Evolutionary conservation across 331 rosid genomes (phyloP), one percentile per base, ranked within the genome.

Genomic region (Acacia concinna): DNA sequence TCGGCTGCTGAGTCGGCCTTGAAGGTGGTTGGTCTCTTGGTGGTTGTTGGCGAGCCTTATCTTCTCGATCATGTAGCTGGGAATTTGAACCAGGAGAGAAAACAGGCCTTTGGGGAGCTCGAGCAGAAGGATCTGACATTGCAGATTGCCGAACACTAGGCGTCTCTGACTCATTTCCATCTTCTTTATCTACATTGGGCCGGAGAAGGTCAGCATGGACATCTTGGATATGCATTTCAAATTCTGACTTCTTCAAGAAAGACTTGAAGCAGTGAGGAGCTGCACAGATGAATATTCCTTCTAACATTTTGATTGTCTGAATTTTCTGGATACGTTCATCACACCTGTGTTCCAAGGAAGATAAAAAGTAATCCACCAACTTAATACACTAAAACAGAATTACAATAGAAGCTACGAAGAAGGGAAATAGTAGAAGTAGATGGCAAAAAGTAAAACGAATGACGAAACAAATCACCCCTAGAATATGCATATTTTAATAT

Each of bases 251-350:
- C 85, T 93, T 91, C 74, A 96, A 71, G 87, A 96, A 96, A 76
- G 99, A 89, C 81, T 91, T 96, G 77, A 96, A 97, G 85, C 99
- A 96, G 78, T 96, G 99, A 78, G 98, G 99, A 62, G 98, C 99
- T 49, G 98, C 99, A 79, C 99, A 96, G 69, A 96, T 84, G 81
- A 91, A 87, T 87, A 96, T 96, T 76, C 99, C 99, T 88, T 96
- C 98, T 97, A 96, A 93, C 89, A 96, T 81, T 91, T 96, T 93
- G 59, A 96, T 88, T 5, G 98, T 96, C 84, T 91, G 98, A 82
- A 96, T 96, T 93, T 93, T 96, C 90, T 91, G 99, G 82, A 96
- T 91, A 43, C 99, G 94, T 72, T 91, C 99, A n/a, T 96, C 97
- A 72, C 99, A 93, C 66, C 99, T 96, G 88, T 43, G 35, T 66